These are phyloP conservation scores for Aspergillus versicolor DNA, from an alignment of 2,329 filamentous ascomycete genomes.

Conservation along the genomic window DNA sequence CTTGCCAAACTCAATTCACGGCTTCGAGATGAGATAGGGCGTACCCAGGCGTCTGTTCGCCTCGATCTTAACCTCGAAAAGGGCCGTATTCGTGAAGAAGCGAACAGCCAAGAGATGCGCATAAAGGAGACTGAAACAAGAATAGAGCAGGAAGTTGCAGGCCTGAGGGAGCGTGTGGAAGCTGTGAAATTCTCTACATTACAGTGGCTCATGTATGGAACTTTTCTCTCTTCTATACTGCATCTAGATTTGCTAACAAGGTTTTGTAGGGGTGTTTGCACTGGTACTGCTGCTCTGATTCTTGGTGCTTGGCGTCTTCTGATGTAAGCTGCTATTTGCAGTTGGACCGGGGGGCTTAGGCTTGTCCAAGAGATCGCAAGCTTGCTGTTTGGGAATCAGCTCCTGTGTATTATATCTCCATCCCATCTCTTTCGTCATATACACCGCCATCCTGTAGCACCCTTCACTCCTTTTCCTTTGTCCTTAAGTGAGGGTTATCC, in stretches of 20 bases:
- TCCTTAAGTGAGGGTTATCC: neutral
- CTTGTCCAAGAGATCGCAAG: neutral
- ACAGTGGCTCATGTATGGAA: constrained; percentile 93
- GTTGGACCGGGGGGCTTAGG: neutral
- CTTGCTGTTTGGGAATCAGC: neutral
- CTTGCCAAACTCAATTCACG: constrained; percentile 89
- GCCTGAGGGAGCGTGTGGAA: constrained; percentile 85
- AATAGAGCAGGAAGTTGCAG: constrained; percentile 96
- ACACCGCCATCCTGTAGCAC: neutral
- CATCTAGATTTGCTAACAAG: constrained; percentile 26
- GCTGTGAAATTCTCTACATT: constrained; percentile 97
- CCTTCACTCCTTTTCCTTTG: neutral
- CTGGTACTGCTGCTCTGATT: constrained; percentile 65
- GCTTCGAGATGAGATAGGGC: constrained; percentile 86
- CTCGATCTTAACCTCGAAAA: constrained; percentile 96
- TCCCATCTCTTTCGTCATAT: neutral
- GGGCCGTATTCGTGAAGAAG: constrained; percentile 92
- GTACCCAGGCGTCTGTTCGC: constrained; percentile 89
- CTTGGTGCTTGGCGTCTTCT: constrained; percentile 66
- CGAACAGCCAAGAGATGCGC: constrained; percentile 93
- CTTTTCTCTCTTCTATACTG: neutral
- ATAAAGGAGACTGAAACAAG: constrained; percentile 98
- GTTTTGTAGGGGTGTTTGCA: constrained; percentile 59
- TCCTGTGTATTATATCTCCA: neutral
- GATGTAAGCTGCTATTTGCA: constrained; percentile 47